Evolutionary conservation across 139 green algal species (phyloP), one percentile per base, ranked within the genome.

Genomic region (Tetradesmus lagerheimii): DNA sequence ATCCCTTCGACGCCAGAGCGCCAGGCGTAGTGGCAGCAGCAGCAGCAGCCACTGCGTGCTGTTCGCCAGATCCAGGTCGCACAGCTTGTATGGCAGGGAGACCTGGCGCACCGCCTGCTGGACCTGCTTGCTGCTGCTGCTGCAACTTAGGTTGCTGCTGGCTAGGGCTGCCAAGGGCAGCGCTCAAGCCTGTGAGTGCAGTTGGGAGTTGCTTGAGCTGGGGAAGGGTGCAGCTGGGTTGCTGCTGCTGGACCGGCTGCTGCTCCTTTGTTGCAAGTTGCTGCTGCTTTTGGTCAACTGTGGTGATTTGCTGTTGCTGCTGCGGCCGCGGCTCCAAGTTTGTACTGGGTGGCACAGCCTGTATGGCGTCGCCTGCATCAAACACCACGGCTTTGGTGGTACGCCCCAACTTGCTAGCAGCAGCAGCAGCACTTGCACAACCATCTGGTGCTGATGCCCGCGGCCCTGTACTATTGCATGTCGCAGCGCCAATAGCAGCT

Each of bases 201-300:
- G 43, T 47, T 16, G 80, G 47, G 15, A 86, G 45, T 47, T 86
- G 80, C 45, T 86, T 86, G 14, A 86, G n/a, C 45, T 31, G 29
- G 4, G 45, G 45, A 1, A 75, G 23, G 6, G 15, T 34, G n/a
- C 57, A 71, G 18, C 57, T 8, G 8, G 57, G 23, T n/a, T 31
- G 57, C 57, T 35, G 34, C 45, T 45, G 11, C 80, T 75, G 43
- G 47, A 9, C 15, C 50, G 5, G 15, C 50, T 85, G 16, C 77
- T 83, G 77, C 76, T 82, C 16, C 34, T 53, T 0, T 53, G 14
- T 14, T 35, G 9, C 35, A 41, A 75, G 15, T 45, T 34, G 23
- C 39, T 75, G 18, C 31, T 23, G 25, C n/a, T n/a, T n/a, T n/a
- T n/a, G n/a, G n/a, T n/a, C n/a, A n/a, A n/a, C n/a, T 53, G 14